A percentile compares a stretch with the other conserved stretches of the same genome.
Conservation (phyloP, 2,329 filamentous ascomycete species). For the Pseudocercospora eumusae region DNA sequence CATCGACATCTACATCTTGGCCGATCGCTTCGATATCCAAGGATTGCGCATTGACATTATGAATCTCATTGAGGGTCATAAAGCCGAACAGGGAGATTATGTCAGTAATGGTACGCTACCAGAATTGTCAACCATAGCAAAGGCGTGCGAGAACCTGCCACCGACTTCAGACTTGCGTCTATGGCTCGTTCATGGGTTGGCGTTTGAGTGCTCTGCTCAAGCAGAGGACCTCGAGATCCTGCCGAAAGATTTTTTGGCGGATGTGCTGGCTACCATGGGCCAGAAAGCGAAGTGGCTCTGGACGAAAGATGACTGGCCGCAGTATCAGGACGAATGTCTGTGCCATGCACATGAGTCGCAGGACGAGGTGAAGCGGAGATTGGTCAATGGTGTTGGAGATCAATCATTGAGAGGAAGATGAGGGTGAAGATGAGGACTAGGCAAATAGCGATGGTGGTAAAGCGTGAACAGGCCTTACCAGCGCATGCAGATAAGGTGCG, state of each 20-base stretch:
- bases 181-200: neutral
- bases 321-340: neutral
- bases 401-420: too few relatives aligned
- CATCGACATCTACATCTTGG: constrained; percentile 10
- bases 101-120: neutral
- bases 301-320: neutral
- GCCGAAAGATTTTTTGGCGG: neutral
- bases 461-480: neutral
- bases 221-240: neutral
- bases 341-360: neutral
- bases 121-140: neutral
- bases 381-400: neutral
- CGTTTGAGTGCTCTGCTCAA: neutral
- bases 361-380: neutral
- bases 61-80: neutral
- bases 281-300: neutral
- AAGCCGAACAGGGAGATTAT: neutral
- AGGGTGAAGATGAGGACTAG: neutral
- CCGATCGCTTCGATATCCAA: constrained; percentile 13
- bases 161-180: neutral
- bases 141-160: neutral
- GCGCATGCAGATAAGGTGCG: neutral
- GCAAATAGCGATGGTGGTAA: neutral
- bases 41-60: neutral
- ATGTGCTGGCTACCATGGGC: neutral